These are phyloP conservation scores for Monsonia emarginata DNA, from an alignment of 441 rosid species.

Conservation along the genomic window DNA sequence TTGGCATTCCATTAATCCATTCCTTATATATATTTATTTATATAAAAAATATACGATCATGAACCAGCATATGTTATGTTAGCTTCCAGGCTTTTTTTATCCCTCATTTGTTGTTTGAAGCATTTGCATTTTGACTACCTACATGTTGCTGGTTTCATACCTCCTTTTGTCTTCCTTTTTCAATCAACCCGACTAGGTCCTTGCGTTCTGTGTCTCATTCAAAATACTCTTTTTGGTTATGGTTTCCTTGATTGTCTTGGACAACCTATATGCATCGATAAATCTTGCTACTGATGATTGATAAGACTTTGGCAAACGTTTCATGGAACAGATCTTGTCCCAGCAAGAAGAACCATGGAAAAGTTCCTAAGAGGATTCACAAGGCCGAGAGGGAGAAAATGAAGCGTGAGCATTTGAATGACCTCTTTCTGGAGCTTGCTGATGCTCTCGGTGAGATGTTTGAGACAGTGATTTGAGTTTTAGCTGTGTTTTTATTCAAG, in stretches of 20 bases:
- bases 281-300: background rate
- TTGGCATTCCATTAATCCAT: background rate
- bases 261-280: background rate
- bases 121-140: too few species aligned
- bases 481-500: constrained; percentile 3
- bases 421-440: constrained; percentile 70
- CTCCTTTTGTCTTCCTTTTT: too few species aligned
- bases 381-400: constrained; percentile 86
- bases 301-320: background rate
- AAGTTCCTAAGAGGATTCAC: constrained; percentile 66
- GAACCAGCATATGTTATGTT: background rate
- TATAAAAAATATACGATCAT: too few species aligned
- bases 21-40: too few species aligned
- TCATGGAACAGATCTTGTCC: constrained; percentile 34
- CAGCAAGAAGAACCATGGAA: constrained; percentile 35
- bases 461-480: background rate
- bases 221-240: too few species aligned
- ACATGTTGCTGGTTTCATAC: too few species aligned
- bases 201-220: too few species aligned
- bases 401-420: constrained; percentile 91
- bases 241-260: background rate
- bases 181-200: too few species aligned
- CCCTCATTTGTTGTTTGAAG: too few species aligned
- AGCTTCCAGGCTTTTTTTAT: too few species aligned
- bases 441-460: constrained; percentile 50